Conservation (phyloP, 2,329 filamentous ascomycete species). For the Didymella sp. region DNA sequence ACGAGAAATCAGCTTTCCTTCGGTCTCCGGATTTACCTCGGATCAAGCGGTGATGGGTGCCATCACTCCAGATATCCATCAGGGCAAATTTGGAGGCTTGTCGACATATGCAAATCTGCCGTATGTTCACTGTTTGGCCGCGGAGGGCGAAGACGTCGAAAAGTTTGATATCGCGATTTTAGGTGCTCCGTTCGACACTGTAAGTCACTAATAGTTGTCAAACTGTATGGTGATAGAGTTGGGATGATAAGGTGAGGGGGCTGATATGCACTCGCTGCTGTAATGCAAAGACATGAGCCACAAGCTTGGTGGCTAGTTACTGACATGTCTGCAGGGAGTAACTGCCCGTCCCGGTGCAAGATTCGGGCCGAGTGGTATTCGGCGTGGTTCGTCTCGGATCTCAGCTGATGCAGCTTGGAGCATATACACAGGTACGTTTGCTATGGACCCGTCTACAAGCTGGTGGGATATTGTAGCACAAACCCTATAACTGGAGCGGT, state of each 20-base stretch:
- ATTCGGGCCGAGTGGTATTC: slow-evolving; percentile 61
- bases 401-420: slow-evolving; percentile 51
- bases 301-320: neutral
- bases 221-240: neutral
- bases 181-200: slow-evolving; percentile 59
- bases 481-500: neutral
- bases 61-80: slow-evolving; percentile 37
- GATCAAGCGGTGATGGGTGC: slow-evolving; percentile 40
- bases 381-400: slow-evolving; percentile 60
- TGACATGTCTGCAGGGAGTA: slow-evolving; percentile 49
- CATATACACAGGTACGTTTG: slow-evolving; percentile 57
- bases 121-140: slow-evolving; percentile 56
- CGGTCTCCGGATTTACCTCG: slow-evolving; percentile 45
- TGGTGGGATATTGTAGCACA: neutral
- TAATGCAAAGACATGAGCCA: neutral
- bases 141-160: slow-evolving; percentile 46
- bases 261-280: neutral
- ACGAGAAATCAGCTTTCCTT: slow-evolving; percentile 56
- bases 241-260: neutral
- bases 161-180: slow-evolving; percentile 58
- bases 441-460: neutral
- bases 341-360: slow-evolving; percentile 61
- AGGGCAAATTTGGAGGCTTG: slow-evolving; percentile 51
- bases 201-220: slow-evolving; percentile 29
- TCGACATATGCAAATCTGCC: slow-evolving; percentile 58